These are phyloP conservation scores for Sparassis latifolia DNA, from an alignment of 1,284 basidiomycete genomes.

Conservation along the genomic window DNA sequence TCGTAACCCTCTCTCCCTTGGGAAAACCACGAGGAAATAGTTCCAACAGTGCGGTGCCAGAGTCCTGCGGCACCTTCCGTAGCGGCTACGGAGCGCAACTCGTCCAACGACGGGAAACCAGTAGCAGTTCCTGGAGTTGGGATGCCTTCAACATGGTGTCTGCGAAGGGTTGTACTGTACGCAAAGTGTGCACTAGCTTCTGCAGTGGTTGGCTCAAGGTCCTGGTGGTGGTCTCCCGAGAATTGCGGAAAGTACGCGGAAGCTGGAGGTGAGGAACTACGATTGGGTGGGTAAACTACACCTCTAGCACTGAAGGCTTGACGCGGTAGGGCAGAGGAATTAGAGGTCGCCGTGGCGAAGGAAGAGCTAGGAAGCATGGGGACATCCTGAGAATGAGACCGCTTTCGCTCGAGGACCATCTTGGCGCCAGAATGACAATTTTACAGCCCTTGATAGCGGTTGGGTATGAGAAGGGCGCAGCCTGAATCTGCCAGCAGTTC, in stretches of 20 bases:
- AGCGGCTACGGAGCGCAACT: conserved; percentile 19
- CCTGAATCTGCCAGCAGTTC: too few species aligned
- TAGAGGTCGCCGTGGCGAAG: conserved; percentile 5
- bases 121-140: conserved; percentile 30
- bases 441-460: too few species aligned
- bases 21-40: conserved; percentile 24
- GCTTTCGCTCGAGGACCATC: conserved; percentile 2
- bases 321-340: conserved; percentile 5
- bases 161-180: conserved; percentile 73
- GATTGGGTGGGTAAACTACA: conserved; percentile 11
- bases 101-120: conserved; percentile 18
- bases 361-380: background rate
- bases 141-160: conserved; percentile 49
- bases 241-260: conserved; percentile 68
- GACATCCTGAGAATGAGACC: conserved; percentile 4
- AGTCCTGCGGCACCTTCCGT: conserved; percentile 25
- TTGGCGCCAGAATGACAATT: background rate
- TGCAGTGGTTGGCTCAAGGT: conserved; percentile 45
- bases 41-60: conserved; percentile 35
- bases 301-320: conserved; percentile 4
- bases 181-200: conserved; percentile 71
- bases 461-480: too few species aligned
- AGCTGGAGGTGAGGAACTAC: conserved; percentile 62
- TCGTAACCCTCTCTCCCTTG: conserved; percentile 18
- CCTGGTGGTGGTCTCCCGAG: conserved; percentile 39